Conservation (phyloP, 345 rosid species). For the Clausena lansium region DNA sequence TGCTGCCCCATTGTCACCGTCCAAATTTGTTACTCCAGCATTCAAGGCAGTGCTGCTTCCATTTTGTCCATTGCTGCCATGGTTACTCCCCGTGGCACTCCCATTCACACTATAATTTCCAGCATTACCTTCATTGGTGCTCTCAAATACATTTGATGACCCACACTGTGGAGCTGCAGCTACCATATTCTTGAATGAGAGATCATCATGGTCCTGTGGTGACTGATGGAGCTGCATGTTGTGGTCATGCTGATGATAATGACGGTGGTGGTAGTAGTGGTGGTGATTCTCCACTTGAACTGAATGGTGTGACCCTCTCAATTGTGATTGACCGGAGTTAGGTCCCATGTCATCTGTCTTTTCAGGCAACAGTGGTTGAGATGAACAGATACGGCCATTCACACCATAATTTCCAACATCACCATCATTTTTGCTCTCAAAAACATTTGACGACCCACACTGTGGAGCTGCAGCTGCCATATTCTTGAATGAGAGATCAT, state of each 20-base stretch:
- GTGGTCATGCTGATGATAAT: constrained; percentile 32
- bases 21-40: constrained; percentile 44
- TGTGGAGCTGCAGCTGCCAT: constrained; percentile 40
- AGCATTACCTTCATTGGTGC: constrained; percentile 28
- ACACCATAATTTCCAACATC: constrained; percentile 52
- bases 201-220: constrained; percentile 28
- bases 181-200: constrained; percentile 34
- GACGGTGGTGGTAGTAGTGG: constrained; percentile 38
- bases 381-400: constrained; percentile 50
- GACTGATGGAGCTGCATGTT: constrained; percentile 27
- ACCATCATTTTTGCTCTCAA: constrained; percentile 31
- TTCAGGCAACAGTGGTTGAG: constrained; percentile 24
- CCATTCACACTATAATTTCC: constrained; percentile 68
- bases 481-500: constrained; percentile 31
- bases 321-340: constrained; percentile 20
- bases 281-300: constrained; percentile 37
- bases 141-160: constrained; percentile 45
- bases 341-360: constrained; percentile 24
- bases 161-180: constrained; percentile 43
- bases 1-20: constrained; percentile 51
- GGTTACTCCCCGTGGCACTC: constrained; percentile 68
- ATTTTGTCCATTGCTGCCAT: constrained; percentile 58
- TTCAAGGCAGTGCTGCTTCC: constrained; percentile 51
- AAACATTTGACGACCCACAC: constrained; percentile 48
- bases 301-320: constrained; percentile 25